Base-by-base conservation (phyloP, 2,329 filamentous ascomycete genomes). In the Alternaria arborescens region DNA sequence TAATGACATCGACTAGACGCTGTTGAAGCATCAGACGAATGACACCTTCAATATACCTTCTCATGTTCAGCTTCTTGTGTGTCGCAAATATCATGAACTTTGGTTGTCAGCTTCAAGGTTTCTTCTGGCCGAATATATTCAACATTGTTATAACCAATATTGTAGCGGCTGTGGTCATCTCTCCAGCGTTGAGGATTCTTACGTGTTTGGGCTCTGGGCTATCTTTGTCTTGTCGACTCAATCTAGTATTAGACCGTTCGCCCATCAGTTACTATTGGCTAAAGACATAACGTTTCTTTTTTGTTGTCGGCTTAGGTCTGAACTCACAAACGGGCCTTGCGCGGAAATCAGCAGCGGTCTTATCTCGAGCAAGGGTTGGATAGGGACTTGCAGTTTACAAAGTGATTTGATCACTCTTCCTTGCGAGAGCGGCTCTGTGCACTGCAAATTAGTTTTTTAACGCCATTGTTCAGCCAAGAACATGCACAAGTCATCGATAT, bases 1-100 rank as follows among this genome's bases (percentile, higher is more conserved):
- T 65, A 67, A 65, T 61, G 64, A 58, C 47, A 61, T 48, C 51
- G 51, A 52, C 26, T 58, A 62, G 51, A 61, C 42, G 51, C 55
- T 40, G 54, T 52, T 47, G 32, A 36, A 55, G 56, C 57, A 62
- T 52, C 44, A 32, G 57, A 58, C 30, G 36, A 50, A 55, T 38
- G 46, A 16, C 18, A 50, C 20, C 30, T 36, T 50, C 20, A 22
- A 24, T 50, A 32, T 50, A 50, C 32, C 46, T 50, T 32, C 32
- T 20, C 12, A 30, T 20, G 14, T 50, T 50, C 30, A 24, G 24
- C 20, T 36, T 34, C 22, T 36, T 8, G 18, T n/a, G 46, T 50
- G 16, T 38, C 20, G 16, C 32, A n/a, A 26, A 24, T 36, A 36
- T n/a, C 32, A 26, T 20, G 46, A 16, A 22, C 22, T 50, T 34